phyloP scores from a whole-genome alignment of 2,329 filamentous ascomycete genomes.

The Colletotrichum ledebouriae region DNA sequence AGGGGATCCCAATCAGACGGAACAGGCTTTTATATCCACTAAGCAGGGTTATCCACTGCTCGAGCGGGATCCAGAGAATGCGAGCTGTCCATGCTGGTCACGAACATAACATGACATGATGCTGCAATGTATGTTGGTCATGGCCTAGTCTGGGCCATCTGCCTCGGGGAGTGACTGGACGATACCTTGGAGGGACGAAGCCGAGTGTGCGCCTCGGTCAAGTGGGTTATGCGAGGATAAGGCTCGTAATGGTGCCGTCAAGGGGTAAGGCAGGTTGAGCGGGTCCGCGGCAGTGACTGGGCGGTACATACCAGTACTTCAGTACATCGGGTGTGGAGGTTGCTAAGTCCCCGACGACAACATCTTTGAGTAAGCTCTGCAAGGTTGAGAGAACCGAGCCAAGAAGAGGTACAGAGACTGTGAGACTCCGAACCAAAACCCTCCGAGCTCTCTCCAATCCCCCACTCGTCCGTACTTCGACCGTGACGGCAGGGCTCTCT shows the following conservation, averaged over 20 bases:
- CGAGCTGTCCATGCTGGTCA: constrained; percentile 24
- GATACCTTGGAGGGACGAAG: constrained; percentile 26
- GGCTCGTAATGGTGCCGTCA: constrained; percentile 37
- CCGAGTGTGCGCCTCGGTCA: constrained; percentile 20
- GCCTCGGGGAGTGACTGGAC: constrained; percentile 27
- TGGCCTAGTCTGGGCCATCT: constrained; percentile 34
- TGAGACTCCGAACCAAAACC: constrained; percentile 20
- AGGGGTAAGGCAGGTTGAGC: constrained; percentile 38
- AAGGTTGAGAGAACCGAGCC: constrained; percentile 28
- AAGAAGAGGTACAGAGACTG: background rate
- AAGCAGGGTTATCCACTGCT: constrained; percentile 27
- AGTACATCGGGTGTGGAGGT: constrained; percentile 39
- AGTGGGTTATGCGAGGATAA: constrained; percentile 32
- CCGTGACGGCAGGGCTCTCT: constrained; percentile 11
- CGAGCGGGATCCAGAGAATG: constrained; percentile 29
- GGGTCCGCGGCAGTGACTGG: constrained; percentile 27
- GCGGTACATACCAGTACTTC: constrained; percentile 36
- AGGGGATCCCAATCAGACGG: constrained; percentile 20
- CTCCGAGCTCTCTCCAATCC: constrained; percentile 19
- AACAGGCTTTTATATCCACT: constrained; percentile 25
- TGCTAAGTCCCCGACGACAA: constrained; percentile 39
- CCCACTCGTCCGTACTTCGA: constrained; percentile 27
- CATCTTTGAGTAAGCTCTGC: constrained; percentile 41
- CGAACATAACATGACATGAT: constrained; percentile 37
- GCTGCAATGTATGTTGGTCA: constrained; percentile 26